Percentiles rank a stretch among this genome's conserved stretches.
Evolutionary conservation across 148 eudicot species (phyloP).

Genomic region (Rhododendron mucronatum): DNA sequence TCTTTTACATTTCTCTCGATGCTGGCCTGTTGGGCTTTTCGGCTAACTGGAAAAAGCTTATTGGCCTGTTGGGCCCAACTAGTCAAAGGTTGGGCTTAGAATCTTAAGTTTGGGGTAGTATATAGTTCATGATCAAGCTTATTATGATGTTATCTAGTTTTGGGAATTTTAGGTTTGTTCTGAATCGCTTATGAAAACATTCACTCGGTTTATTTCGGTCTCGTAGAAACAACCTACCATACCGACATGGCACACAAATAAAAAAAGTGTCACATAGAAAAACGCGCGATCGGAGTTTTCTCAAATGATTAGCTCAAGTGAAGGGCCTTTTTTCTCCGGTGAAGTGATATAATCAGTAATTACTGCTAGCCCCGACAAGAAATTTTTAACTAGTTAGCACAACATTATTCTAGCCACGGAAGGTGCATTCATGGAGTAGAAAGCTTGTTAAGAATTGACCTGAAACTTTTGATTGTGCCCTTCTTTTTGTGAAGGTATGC

Average conservation of each 20-base stretch:
- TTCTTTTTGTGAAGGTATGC: conserved; percentile 4
- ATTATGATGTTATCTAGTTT: background rate
- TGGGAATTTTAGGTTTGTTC: background rate
- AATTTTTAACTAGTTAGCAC: background rate
- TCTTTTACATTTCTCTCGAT: background rate
- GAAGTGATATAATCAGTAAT: background rate
- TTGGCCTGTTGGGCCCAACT: background rate
- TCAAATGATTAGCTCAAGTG: background rate
- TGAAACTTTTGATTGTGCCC: background rate
- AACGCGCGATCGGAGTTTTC: background rate
- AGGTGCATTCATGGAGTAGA: background rate
- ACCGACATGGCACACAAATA: background rate
- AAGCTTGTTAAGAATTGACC: background rate
- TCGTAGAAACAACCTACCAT: background rate
- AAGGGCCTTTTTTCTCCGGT: background rate
- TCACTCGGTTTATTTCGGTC: background rate
- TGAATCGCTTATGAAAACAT: background rate
- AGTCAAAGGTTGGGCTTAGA: background rate
- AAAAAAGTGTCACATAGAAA: no score
- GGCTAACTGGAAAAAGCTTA: background rate
- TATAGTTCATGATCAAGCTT: background rate
- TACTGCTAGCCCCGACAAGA: background rate
- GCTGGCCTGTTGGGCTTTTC: background rate
- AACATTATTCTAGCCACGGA: background rate
- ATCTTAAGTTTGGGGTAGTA: background rate